Percentiles rank a stretch among this genome's conserved stretches.
phyloP scores from a whole-genome alignment of 306 rosid genomes.

The Chamaecrista fasciculata region DNA sequence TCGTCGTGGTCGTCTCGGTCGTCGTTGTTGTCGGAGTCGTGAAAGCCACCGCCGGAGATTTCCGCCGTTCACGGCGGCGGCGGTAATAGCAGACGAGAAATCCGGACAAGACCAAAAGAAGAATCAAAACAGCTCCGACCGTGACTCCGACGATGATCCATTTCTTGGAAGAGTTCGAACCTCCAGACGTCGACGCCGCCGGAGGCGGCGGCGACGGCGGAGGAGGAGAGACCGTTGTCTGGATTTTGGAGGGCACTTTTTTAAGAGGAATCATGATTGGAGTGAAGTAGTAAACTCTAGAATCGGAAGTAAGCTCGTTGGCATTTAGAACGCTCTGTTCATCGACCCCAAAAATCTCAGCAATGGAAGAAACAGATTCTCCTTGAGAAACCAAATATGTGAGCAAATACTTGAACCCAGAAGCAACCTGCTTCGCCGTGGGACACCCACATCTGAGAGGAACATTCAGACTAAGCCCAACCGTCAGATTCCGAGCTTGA shows the following conservation, averaged over 20 bases:
- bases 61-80: background rate
- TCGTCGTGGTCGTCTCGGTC: background rate
- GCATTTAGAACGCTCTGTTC: conserved; percentile 38
- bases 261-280: conserved; percentile 56
- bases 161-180: conserved; percentile 37
- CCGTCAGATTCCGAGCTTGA: background rate
- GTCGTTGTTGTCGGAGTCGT: conserved; percentile 2
- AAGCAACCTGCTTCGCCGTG: conserved; percentile 37
- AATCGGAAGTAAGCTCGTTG: conserved; percentile 24
- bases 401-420: conserved; percentile 52
- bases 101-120: conserved; percentile 27
- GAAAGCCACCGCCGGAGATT: background rate
- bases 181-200: background rate
- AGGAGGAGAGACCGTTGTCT: conserved; percentile 6
- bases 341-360: conserved; percentile 37
- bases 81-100: conserved; percentile 27
- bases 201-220: background rate
- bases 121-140: conserved; percentile 37
- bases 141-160: conserved; percentile 53
- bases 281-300: conserved; percentile 41
- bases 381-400: conserved; percentile 36
- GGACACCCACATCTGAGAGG: conserved; percentile 81
- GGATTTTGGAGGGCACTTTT: conserved; percentile 20
- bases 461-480: conserved; percentile 22
- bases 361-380: conserved; percentile 33